phyloP scores from a whole-genome alignment of 1,284 basidiomycete species.

The Meripilus lineatus region DNA sequence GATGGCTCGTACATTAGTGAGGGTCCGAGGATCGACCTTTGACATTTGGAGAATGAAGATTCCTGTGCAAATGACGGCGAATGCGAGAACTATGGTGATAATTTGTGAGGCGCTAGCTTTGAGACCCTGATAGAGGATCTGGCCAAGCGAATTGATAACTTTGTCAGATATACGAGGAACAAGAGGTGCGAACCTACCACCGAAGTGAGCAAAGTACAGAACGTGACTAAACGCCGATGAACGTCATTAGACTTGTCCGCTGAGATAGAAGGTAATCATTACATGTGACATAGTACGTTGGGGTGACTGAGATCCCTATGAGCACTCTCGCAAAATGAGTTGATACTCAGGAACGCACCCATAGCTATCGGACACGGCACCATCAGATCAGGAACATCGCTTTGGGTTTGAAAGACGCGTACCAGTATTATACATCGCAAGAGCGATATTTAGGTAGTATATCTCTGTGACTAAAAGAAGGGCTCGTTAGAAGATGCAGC shows the following conservation, averaged over 20 bases:
- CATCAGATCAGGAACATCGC: no score
- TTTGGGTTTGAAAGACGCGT: slow-evolving; percentile 13
- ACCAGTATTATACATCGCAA: slow-evolving; percentile 63
- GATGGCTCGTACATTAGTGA: slow-evolving; percentile 25
- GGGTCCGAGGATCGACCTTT: slow-evolving; percentile 48
- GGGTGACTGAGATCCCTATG: slow-evolving; percentile 35
- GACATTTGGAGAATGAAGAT: slow-evolving; percentile 67
- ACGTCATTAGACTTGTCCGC: not conserved
- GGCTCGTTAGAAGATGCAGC: slow-evolving; percentile 10
- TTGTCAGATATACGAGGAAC: not conserved
- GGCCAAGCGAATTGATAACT: not conserved
- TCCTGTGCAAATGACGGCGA: slow-evolving; percentile 49
- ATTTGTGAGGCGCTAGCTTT: slow-evolving; percentile 48
- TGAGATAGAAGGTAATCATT: slow-evolving; percentile 16
- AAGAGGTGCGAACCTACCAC: slow-evolving; percentile 23
- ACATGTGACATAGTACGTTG: slow-evolving; percentile 59
- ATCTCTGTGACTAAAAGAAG: slow-evolving; percentile 43
- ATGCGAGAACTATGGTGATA: slow-evolving; percentile 59
- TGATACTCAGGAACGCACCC: slow-evolving; percentile 21
- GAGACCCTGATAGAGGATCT: slow-evolving; percentile 62
- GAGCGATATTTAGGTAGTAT: slow-evolving; percentile 66
- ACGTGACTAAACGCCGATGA: slow-evolving; percentile 34
- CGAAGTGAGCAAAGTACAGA: slow-evolving; percentile 49
- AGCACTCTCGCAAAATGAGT: slow-evolving; percentile 23
- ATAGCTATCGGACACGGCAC: no score